A percentile compares a stretch with the other conserved stretches of the same genome.
Conservation (phyloP, 2,329 filamentous ascomycete species). For the Penicillium sp. region DNA sequence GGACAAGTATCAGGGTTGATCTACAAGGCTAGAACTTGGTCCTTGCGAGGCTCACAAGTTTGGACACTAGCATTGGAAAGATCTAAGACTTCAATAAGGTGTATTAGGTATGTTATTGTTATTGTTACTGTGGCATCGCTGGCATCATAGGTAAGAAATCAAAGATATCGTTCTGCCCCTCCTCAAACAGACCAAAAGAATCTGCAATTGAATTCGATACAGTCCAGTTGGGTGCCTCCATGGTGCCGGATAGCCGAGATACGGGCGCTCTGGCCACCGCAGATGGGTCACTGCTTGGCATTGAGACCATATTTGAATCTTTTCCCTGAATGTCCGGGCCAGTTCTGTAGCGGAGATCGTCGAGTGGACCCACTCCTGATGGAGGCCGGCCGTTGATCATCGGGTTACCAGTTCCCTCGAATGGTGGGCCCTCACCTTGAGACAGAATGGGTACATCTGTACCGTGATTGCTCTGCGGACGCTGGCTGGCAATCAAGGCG, state of each 20-base stretch:
- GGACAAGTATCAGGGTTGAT: neutral
- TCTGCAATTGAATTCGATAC: constrained; percentile 37
- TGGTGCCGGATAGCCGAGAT: constrained; percentile 27
- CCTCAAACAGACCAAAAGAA: constrained; percentile 37
- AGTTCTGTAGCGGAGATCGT: constrained; percentile 21
- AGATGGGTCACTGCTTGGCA: constrained; percentile 19
- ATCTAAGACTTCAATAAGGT: neutral
- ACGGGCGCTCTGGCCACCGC: constrained; percentile 22
- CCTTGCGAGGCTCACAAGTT: neutral
- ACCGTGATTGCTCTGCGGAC: constrained; percentile 15
- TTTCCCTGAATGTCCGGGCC: constrained; percentile 17
- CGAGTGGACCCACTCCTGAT: constrained; percentile 14
- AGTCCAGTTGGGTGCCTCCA: constrained; percentile 37
- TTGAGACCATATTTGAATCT: constrained; percentile 16
- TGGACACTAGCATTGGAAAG: neutral
- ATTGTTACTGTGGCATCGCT: constrained; percentile 25
- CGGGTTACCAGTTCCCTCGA: constrained; percentile 16
- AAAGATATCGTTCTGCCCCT: constrained; percentile 37
- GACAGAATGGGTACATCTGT: constrained; percentile 15
- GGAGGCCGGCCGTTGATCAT: constrained; percentile 18
- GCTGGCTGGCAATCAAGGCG: constrained; percentile 31
- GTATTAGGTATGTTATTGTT: neutral
- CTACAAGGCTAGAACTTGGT: constrained; percentile 1
- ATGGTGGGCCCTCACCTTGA: constrained; percentile 14
- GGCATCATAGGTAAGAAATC: constrained; percentile 38